phyloP scores from a whole-genome alignment of 2,329 filamentous ascomycete species.

The Aspergillus sp. region DNA sequence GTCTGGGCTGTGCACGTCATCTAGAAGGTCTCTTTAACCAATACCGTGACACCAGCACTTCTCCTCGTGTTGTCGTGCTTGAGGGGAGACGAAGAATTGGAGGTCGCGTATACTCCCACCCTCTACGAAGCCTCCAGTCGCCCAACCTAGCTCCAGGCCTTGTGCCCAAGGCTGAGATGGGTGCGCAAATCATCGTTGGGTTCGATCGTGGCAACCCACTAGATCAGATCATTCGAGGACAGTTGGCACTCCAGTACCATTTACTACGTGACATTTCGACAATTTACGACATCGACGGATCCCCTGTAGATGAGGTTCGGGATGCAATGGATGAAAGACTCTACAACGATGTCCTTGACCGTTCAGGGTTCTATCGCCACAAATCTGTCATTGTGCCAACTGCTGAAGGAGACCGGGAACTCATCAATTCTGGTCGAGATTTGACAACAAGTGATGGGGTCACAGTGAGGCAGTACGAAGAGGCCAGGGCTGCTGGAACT shows the following conservation, averaged over 20 bases:
- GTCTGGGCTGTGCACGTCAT: slow-evolving; percentile 86
- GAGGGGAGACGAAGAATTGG: slow-evolving; percentile 86
- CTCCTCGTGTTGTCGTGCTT: slow-evolving; percentile 70
- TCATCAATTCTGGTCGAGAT: slow-evolving; percentile 81
- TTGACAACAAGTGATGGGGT: slow-evolving; percentile 63
- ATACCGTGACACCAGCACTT: slow-evolving; percentile 63
- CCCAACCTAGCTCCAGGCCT: slow-evolving; percentile 49
- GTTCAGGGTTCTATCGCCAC: slow-evolving; percentile 85
- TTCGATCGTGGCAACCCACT: slow-evolving; percentile 94
- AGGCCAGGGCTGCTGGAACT: slow-evolving; percentile 58
- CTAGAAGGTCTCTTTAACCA: slow-evolving; percentile 81
- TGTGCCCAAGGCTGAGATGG: slow-evolving; percentile 85
- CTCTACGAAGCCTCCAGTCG: slow-evolving; percentile 56
- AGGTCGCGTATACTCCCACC: slow-evolving; percentile 87
- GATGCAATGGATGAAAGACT: slow-evolving; percentile 84
- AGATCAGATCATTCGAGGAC: slow-evolving; percentile 84
- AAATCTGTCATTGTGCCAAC: slow-evolving; percentile 65
- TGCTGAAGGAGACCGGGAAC: slow-evolving; percentile 74
- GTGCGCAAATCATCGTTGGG: slow-evolving; percentile 95
- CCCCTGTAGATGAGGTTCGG: slow-evolving; percentile 67
- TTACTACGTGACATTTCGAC: slow-evolving; percentile 74
- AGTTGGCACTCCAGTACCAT: slow-evolving; percentile 83
- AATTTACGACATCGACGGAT: slow-evolving; percentile 68
- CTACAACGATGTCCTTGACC: slow-evolving; percentile 91
- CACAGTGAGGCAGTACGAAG: slow-evolving; percentile 69